These are phyloP conservation scores for Drechslerella coelobrocha DNA, from an alignment of 2,329 filamentous ascomycete species.

Conservation along the genomic window DNA sequence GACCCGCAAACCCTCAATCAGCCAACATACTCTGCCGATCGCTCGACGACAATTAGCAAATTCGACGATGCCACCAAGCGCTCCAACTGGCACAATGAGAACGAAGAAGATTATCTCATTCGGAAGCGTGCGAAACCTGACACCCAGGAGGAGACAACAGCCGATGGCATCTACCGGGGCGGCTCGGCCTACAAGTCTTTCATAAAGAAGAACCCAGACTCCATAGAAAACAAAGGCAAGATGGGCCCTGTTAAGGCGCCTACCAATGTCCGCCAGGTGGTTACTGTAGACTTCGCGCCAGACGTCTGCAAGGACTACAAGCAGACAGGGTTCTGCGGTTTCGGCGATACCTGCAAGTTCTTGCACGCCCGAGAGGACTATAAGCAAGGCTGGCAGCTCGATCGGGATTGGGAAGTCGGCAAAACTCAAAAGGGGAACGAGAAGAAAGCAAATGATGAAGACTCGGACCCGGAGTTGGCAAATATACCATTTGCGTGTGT, in stretches of 20 bases:
- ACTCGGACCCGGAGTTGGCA: slow-evolving; percentile 75
- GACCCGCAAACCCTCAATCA: slow-evolving; percentile 25
- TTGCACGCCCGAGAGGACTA: slow-evolving; percentile 78
- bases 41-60: slow-evolving; percentile 69
- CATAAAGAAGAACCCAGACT: slow-evolving; percentile 81
- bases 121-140: slow-evolving; percentile 52
- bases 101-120: slow-evolving; percentile 60
- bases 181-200: slow-evolving; percentile 74
- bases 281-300: slow-evolving; percentile 85
- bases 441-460: slow-evolving; percentile 62
- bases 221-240: slow-evolving; percentile 64
- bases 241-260: slow-evolving; percentile 88
- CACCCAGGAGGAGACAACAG: slow-evolving; percentile 56
- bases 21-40: slow-evolving; percentile 57
- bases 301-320: slow-evolving; percentile 97
- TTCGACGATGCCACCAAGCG: slow-evolving; percentile 89
- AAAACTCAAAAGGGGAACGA: slow-evolving; percentile 68
- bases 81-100: slow-evolving; percentile 86
- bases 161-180: slow-evolving; percentile 78
- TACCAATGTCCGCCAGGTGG: slow-evolving; percentile 88
- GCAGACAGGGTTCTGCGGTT: slow-evolving; percentile 74
- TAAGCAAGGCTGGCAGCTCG: slow-evolving; percentile 93
- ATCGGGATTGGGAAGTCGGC: slow-evolving; percentile 89
- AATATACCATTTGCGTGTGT: slow-evolving; percentile 89
- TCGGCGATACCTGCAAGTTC: slow-evolving; percentile 82